Percentiles rank a stretch among this genome's conserved stretches.
Conservation (phyloP, 371 early-diverging fungal species). For the Blastocladiella emersonii region DNA sequence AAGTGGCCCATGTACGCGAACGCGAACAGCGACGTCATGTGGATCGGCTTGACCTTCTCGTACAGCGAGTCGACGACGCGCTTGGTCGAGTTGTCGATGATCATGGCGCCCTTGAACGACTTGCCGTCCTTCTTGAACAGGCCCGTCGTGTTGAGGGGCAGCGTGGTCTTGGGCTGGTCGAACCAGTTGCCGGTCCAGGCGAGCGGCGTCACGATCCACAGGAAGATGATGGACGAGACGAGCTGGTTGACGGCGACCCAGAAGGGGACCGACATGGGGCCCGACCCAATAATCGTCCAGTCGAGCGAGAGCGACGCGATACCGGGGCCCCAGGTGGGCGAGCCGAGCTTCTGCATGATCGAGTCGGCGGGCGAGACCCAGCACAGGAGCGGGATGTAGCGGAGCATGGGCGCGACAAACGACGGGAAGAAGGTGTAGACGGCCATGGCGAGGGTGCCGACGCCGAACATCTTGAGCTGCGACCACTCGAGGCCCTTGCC, state of each 20-base stretch:
- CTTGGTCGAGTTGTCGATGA: not conserved
- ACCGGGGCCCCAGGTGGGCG: not conserved
- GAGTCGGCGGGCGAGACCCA: constrained; percentile 33
- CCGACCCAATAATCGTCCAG: constrained; percentile 51
- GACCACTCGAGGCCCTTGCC: constrained; percentile 19
- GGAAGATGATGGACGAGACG: not conserved
- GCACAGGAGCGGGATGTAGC: constrained; percentile 59
- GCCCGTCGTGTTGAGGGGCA: not conserved
- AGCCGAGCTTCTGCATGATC: not conserved
- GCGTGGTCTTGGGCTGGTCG: not conserved
- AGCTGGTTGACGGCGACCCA: not conserved
- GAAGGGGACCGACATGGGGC: not conserved
- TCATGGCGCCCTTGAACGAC: not conserved
- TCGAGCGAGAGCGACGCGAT: constrained; percentile 51
- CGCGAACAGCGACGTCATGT: not conserved
- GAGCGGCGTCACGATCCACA: not conserved
- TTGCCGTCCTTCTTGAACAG: not conserved
- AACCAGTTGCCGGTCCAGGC: not conserved
- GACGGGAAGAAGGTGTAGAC: constrained; percentile 67
- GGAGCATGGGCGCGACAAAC: constrained; percentile 51
- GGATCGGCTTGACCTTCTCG: not conserved
- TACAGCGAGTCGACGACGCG: not conserved
- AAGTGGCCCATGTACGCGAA: not conserved
- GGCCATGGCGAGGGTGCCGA: constrained; percentile 29
- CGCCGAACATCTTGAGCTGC: constrained; percentile 48